These are phyloP conservation scores for Gelatoporia subvermispora DNA, from an alignment of 768 basidiomycete species.

Conservation along the genomic window DNA sequence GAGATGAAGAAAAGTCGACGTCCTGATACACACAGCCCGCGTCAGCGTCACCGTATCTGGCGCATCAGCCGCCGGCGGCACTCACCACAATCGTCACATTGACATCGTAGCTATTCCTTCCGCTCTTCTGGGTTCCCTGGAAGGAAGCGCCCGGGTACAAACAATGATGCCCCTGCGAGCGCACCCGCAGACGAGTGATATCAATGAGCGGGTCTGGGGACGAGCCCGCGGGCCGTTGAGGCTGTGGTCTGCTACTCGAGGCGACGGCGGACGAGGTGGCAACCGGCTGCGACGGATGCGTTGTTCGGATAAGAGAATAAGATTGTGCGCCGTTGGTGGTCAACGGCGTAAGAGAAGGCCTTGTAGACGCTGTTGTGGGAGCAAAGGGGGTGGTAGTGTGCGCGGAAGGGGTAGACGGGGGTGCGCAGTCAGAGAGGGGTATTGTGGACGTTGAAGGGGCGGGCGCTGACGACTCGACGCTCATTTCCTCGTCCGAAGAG, in stretches of 20 bases:
- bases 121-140: slow-evolving; percentile 89
- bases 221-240: slow-evolving; percentile 7
- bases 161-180: slow-evolving; percentile 68
- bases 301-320: too few relatives aligned
- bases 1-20: slow-evolving; percentile 82
- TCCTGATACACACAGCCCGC: slow-evolving; percentile 45
- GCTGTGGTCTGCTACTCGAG: slow-evolving; percentile 20
- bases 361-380: slow-evolving; percentile 1
- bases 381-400: background rate
- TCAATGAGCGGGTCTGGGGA: slow-evolving; percentile 57
- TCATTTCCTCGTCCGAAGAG: slow-evolving; percentile 33
- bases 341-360: slow-evolving; percentile 10
- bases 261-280: slow-evolving; percentile 12
- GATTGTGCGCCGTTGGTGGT: slow-evolving; percentile 6
- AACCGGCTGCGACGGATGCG: background rate
- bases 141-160: slow-evolving; percentile 87
- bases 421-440: background rate
- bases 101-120: slow-evolving; percentile 91
- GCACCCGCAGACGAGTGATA: slow-evolving; percentile 72
- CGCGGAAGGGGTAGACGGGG: background rate
- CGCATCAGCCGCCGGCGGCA: slow-evolving; percentile 14
- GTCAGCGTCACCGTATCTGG: background rate
- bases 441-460: slow-evolving; percentile 1
- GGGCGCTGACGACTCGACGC: slow-evolving; percentile 24
- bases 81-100: slow-evolving; percentile 87